These are phyloP conservation scores for Platanthera zijinensis DNA, from an alignment of 106 monocot genomes.

Conservation along the genomic window DNA sequence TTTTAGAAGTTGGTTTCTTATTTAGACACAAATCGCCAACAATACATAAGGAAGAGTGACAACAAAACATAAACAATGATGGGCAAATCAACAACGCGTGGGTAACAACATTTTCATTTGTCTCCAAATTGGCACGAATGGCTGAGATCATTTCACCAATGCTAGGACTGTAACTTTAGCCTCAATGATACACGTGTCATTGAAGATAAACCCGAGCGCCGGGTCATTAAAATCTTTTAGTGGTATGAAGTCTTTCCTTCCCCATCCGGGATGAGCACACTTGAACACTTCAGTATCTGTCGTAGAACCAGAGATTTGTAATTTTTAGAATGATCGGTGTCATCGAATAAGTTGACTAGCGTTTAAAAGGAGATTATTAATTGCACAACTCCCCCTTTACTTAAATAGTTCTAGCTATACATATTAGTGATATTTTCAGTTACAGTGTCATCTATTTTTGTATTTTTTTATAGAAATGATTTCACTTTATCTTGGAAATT, in stretches of 20 bases:
- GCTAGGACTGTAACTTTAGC: constrained; percentile 4
- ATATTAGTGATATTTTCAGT: background rate
- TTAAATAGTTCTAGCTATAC: background rate
- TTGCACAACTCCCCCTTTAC: background rate
- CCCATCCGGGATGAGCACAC: constrained; percentile 8
- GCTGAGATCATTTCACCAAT: constrained; percentile 2
- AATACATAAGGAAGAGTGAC: background rate
- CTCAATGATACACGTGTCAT: constrained; percentile 7
- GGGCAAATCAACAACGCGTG: background rate
- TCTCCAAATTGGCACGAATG: background rate
- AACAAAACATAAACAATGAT: background rate
- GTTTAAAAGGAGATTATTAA: background rate
- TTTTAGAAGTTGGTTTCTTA: background rate
- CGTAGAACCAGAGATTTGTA: background rate
- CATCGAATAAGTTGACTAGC: background rate
- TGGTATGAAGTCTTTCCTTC: constrained; percentile 6
- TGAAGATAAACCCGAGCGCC: background rate
- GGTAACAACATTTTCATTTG: background rate
- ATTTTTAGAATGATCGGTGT: background rate
- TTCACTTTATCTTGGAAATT: too few species aligned
- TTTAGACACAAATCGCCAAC: background rate
- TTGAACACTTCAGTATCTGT: constrained; percentile 12
- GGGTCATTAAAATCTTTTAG: background rate
- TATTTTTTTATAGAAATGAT: too few species aligned
- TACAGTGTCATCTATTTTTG: too few species aligned